Evolutionary conservation across 2,329 filamentous ascomycete species (phyloP), one percentile per base, ranked within the genome.

Genomic region (Aspergillus glaucus): DNA sequence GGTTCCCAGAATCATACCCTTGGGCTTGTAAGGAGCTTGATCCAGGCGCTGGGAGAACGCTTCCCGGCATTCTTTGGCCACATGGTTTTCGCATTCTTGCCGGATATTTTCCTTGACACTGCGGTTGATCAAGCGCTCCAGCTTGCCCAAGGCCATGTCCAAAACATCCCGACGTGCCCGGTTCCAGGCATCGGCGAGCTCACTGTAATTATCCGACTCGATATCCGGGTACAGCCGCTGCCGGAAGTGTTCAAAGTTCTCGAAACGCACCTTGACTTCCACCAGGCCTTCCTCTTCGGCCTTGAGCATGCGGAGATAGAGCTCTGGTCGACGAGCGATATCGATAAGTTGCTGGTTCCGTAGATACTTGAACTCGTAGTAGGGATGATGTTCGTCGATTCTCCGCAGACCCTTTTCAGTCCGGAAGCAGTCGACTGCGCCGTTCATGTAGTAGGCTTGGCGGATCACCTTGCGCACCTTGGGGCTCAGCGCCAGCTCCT

Each of bases 331-430:
- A 46, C 84, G 82, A 2, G 89, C 86, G 50, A 97, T 80, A 56
- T 93, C 87, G 39, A 77, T 75, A 52, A 96, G 86, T 6, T 88
- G 87, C 68, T 96, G 91, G 60, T 93, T 90, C 55, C 89, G 84
- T 17, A 98, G 78, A 60, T 98, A 98, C 69, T 98, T 95, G 75
- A 98, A 88, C 68, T 97, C 93, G 65, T 97, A 97, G 69, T 94
- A 97, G 0, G 90, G 89, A 62, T 97, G 91, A 21, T 93, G 84
- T 53, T 97, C 92, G 59, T 95, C 91, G 58, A 98, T 97, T 62
- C 88, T 88, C 49, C 88, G 87, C 46, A 96, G 75, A 24, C 93
- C 93, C 70, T 97, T 98, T 51, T 97, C 91, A 0, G 93, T 98
- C 48, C 93, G 84, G 53, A 82, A 82, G 66, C 91, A 95, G 72